Percentiles rank a stretch among this genome's conserved stretches.
Conservation (phyloP, 2,329 filamentous ascomycete species). For the Didymella segeticola region DNA sequence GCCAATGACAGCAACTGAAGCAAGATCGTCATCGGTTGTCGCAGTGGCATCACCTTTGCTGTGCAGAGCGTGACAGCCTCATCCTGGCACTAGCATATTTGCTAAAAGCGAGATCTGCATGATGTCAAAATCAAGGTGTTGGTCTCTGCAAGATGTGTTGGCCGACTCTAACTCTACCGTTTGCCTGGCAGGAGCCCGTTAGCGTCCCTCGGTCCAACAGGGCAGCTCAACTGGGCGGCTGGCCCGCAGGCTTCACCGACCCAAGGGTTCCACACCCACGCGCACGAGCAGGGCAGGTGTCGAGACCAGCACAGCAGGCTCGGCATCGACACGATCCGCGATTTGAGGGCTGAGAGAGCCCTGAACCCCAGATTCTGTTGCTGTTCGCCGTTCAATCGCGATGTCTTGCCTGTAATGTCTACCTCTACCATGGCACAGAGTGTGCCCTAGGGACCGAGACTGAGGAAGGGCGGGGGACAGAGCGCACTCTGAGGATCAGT, state of each 20-base stretch:
- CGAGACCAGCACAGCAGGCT: not conserved
- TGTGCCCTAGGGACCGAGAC: slow-evolving; percentile 2
- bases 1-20: not conserved
- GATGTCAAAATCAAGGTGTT: slow-evolving; percentile 2
- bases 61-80: not conserved
- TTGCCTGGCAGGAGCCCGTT: slow-evolving; percentile 1
- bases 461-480: slow-evolving; percentile 4
- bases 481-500: not conserved
- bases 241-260: not conserved
- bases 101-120: slow-evolving; percentile 7
- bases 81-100: not conserved
- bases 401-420: slow-evolving; percentile 3
- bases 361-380: not conserved
- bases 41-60: not conserved
- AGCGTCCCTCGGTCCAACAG: slow-evolving; percentile 2
- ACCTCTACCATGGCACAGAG: slow-evolving; percentile 18
- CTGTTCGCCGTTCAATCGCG: not conserved
- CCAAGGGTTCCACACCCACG: not conserved
- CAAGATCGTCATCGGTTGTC: not conserved
- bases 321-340: not conserved
- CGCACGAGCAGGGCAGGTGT: not conserved
- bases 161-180: slow-evolving; percentile 1
- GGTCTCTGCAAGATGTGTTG: slow-evolving; percentile 14
- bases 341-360: not conserved
- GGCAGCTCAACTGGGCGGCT: not conserved